Evolutionary conservation across 2,329 filamentous ascomycete species (phyloP).

Genomic region (Aspergillus fischeri): DNA sequence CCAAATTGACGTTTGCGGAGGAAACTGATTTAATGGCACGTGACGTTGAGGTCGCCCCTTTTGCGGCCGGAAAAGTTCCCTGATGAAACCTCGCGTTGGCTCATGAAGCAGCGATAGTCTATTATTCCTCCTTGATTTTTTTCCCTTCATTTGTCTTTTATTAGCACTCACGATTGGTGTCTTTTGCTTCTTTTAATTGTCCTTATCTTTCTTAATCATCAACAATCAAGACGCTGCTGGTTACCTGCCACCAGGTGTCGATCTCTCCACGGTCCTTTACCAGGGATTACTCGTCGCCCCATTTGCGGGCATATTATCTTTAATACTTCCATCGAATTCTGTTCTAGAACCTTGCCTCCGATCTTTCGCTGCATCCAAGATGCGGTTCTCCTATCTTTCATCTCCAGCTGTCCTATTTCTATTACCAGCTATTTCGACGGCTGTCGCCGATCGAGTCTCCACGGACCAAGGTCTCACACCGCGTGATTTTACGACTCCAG

Average conservation of each 20-base stretch:
- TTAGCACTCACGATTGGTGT: not conserved
- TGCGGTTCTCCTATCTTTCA: conserved; percentile 31
- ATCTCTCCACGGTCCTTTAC: not conserved
- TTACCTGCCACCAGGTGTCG: not conserved
- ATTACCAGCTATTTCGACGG: conserved; percentile 30
- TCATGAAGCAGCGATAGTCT: not conserved
- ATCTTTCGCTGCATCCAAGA: conserved; percentile 9
- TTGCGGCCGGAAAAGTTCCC: not conserved
- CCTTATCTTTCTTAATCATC: not conserved
- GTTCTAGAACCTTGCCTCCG: not conserved
- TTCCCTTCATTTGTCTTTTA: not conserved
- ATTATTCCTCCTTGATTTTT: not conserved
- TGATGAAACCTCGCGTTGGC: not conserved
- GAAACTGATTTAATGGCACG: not conserved
- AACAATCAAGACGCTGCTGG: not conserved
- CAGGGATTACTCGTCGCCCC: not conserved
- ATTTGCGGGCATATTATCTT: not conserved
- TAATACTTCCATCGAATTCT: not conserved
- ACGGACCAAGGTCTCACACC: conserved; percentile 10
- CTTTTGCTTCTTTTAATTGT: not conserved
- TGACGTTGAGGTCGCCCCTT: not conserved
- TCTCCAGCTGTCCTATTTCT: conserved; percentile 33
- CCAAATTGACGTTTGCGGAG: not conserved
- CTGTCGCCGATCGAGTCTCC: conserved; percentile 14
- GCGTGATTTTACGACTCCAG: conserved; percentile 8